phyloP scores from a whole-genome alignment of 129 eudicot genomes.

The Gnaphalium uliginosum region DNA sequence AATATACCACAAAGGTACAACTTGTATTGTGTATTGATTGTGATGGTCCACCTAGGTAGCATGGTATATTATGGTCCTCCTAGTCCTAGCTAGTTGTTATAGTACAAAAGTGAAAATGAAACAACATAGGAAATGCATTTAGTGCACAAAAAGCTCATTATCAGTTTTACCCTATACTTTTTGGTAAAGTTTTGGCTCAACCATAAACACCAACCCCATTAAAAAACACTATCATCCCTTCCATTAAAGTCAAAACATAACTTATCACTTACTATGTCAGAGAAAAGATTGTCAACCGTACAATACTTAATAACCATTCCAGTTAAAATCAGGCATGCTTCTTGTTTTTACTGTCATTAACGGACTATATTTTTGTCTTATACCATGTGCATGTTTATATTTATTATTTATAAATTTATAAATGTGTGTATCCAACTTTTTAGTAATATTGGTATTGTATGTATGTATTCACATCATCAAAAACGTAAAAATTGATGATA shows the following conservation, averaged over 20 bases:
- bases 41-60: conserved; percentile 22
- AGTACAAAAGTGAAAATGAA: conserved; percentile 29
- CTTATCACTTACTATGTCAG: conserved; percentile 15
- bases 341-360: background rate
- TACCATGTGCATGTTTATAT: too few species aligned
- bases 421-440: too few species aligned
- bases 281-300: background rate
- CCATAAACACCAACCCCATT: conserved; percentile 30
- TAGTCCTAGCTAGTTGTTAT: conserved; percentile 17
- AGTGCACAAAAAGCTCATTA: conserved; percentile 32
- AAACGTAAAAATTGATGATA: too few species aligned
- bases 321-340: background rate
- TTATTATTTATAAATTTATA: too few species aligned
- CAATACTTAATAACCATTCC: background rate
- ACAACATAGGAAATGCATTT: conserved; percentile 26
- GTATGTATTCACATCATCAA: too few species aligned
- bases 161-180: conserved; percentile 23
- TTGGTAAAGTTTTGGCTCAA: conserved; percentile 27
- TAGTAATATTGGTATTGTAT: too few species aligned
- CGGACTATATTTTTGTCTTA: background rate
- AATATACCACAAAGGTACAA: conserved; percentile 2
- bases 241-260: conserved; percentile 24
- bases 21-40: conserved; percentile 7
- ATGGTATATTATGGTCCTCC: conserved; percentile 22
- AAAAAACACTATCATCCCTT: conserved; percentile 24